Evolutionary conservation across 1,284 basidiomycete genomes (phyloP).

Genomic region (Leccinum subrobustum): DNA sequence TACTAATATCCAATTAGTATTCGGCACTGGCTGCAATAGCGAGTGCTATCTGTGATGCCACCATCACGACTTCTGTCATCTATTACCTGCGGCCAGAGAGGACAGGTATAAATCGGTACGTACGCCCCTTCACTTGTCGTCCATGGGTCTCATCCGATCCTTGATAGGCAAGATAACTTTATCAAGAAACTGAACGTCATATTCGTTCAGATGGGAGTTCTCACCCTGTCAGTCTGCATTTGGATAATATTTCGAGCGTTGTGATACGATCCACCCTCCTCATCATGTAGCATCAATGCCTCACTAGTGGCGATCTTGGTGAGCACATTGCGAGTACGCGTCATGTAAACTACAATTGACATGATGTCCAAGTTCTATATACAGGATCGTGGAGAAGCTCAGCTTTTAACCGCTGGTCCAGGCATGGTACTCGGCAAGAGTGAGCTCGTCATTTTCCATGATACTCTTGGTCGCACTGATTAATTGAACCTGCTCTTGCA

Average conservation of each 20-base stretch:
- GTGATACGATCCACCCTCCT: not conserved
- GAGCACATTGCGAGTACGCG: not conserved
- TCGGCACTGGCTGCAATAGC: slow-evolving; percentile 5
- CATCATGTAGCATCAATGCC: slow-evolving; percentile 13
- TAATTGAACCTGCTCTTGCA: not conserved
- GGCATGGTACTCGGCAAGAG: slow-evolving; percentile 17
- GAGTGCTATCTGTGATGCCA: slow-evolving; percentile 20
- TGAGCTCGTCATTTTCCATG: not conserved
- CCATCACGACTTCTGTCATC: slow-evolving; percentile 21
- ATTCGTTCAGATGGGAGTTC: slow-evolving; percentile 28
- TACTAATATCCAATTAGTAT: slow-evolving; percentile 1
- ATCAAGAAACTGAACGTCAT: slow-evolving; percentile 18
- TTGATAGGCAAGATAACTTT: slow-evolving; percentile 1
- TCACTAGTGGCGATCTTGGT: slow-evolving; percentile 13
- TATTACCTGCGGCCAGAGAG: slow-evolving; percentile 18
- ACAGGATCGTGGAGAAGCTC: slow-evolving; percentile 1
- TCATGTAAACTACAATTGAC: not conserved
- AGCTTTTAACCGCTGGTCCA: slow-evolving; percentile 10
- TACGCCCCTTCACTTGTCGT: not conserved
- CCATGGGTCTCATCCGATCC: too few species aligned
- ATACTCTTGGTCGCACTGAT: too few species aligned
- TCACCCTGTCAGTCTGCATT: slow-evolving; percentile 17
- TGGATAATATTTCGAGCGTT: not conserved
- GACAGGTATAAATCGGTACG: slow-evolving; percentile 17
- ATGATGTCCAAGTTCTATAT: slow-evolving; percentile 8